These are phyloP conservation scores for Vigna angularis DNA, from an alignment of 306 rosid species.

Conservation along the genomic window DNA sequence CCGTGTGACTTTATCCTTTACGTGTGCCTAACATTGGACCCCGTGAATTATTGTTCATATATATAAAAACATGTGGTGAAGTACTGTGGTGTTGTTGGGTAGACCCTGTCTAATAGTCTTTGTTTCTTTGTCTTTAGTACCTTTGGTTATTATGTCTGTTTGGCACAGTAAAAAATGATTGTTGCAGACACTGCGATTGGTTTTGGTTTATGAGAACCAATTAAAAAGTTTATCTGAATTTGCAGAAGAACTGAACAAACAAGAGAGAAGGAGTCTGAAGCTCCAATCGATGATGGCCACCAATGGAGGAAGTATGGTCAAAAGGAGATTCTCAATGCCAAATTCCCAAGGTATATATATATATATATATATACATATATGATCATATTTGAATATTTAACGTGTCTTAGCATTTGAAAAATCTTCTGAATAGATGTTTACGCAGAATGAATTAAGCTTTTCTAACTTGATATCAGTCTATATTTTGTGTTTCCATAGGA, in stretches of 20 bases:
- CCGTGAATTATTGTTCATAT: conserved; percentile 46
- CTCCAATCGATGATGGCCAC: conserved; percentile 61
- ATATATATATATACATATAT: neutral
- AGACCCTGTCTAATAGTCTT: neutral
- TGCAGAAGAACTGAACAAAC: conserved; percentile 58
- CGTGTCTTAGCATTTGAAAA: neutral
- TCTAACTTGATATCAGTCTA: too few relatives aligned
- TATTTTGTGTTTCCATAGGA: too few relatives aligned
- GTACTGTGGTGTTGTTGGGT: conserved; percentile 10
- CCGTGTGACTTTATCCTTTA: neutral
- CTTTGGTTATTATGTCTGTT: neutral
- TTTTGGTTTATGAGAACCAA: neutral
- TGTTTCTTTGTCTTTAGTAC: neutral
- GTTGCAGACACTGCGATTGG: conserved; percentile 1
- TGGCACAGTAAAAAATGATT: conserved; percentile 4
- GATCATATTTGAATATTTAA: neutral
- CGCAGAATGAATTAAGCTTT: too few relatives aligned
- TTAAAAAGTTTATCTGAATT: conserved; percentile 23
- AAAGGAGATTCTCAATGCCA: conserved; percentile 53
- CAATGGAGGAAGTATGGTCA: conserved; percentile 90
- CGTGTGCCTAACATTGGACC: conserved; percentile 36
- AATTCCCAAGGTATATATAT: conserved; percentile 54
- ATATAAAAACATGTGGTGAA: neutral
- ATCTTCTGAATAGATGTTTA: neutral
- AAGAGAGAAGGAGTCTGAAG: conserved; percentile 50